These are phyloP conservation scores for Yamadazyma sp. DNA, from an alignment of 1,139 yeast species.

Conservation along the genomic window DNA sequence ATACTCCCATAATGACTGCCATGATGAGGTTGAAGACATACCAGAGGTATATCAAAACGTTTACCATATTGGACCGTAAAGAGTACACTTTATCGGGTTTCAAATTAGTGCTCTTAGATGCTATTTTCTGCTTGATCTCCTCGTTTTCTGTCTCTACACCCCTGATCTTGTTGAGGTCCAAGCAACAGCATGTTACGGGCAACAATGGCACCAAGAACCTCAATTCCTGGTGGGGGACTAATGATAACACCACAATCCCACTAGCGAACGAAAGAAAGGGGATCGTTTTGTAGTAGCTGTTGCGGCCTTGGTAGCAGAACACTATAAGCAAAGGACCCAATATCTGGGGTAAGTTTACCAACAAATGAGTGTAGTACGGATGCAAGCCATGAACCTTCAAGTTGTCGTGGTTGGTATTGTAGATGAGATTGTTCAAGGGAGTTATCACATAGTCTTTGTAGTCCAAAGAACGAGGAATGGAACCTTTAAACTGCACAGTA, in stretches of 20 bases:
- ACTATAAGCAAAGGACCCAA: conserved; percentile 70
- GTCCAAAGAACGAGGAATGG: conserved; percentile 1
- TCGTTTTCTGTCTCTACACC: conserved; percentile 8
- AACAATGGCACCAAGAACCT: conserved; percentile 78
- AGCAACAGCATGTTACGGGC: conserved; percentile 68
- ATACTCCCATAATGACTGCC: conserved; percentile 69
- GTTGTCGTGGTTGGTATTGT: conserved; percentile 62
- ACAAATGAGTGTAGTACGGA: conserved; percentile 68
- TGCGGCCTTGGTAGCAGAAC: conserved; percentile 32
- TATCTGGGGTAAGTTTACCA: conserved; percentile 75
- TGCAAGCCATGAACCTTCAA: conserved; percentile 82
- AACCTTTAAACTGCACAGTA: conserved; percentile 29
- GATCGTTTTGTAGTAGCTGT: conserved; percentile 41
- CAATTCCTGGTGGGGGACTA: conserved; percentile 88
- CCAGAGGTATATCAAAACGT: conserved; percentile 48
- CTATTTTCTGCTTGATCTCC: conserved; percentile 10
- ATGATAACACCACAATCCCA: conserved; percentile 61
- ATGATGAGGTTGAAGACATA: conserved; percentile 60
- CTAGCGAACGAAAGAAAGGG: conserved; percentile 63
- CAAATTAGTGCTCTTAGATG: conserved; percentile 8
- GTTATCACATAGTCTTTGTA: conserved; percentile 48
- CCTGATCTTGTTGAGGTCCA: conserved; percentile 37
- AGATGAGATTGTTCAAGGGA: conserved; percentile 73
- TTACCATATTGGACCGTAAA: conserved; percentile 12
- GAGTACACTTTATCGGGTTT: conserved; percentile 16